These are phyloP conservation scores for Anethum foeniculum DNA, from an alignment of 140 eudicot genomes.

Conservation along the genomic window DNA sequence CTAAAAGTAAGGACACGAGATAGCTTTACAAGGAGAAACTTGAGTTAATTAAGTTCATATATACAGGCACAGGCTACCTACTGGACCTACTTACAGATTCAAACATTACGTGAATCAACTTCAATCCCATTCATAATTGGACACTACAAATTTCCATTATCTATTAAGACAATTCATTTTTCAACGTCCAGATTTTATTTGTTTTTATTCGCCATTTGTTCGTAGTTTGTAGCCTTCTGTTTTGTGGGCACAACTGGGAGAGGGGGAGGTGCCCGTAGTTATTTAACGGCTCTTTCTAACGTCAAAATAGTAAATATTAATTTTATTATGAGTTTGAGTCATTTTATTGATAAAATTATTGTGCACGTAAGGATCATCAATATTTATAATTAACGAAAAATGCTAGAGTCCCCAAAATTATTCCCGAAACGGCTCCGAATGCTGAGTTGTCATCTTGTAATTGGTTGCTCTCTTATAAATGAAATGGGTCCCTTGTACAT, in stretches of 20 bases:
- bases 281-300: no score
- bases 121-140: conserved; percentile 3
- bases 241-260: neutral
- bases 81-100: neutral
- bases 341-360: no score
- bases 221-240: neutral
- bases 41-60: neutral
- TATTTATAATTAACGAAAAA: no score
- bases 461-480: no score
- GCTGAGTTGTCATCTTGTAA: no score
- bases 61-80: no score
- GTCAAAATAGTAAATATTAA: no score
- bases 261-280: neutral
- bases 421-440: no score
- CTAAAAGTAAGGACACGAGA: conserved; percentile 13
- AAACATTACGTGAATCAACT: conserved; percentile 3
- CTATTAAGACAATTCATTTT: neutral
- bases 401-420: no score
- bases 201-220: neutral
- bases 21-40: neutral
- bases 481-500: no score
- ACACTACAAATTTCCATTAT: neutral
- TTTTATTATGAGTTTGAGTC: no score
- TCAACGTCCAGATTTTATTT: neutral
- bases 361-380: no score